Evolutionary conservation across 2,329 filamentous ascomycete genomes (phyloP).

Genomic region (Zymoseptoria brevis): DNA sequence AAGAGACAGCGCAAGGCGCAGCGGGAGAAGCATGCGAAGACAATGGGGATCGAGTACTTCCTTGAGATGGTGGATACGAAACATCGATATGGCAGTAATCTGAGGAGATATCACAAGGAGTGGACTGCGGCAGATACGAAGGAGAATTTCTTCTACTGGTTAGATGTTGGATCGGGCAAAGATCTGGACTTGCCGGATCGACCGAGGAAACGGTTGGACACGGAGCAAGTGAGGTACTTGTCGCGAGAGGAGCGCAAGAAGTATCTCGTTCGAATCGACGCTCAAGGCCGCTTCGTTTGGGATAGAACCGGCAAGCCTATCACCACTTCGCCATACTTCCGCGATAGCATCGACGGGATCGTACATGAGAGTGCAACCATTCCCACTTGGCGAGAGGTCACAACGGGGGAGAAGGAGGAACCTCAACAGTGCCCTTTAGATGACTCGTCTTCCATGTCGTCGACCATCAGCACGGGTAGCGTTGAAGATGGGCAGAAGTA

Average conservation of each 20-base stretch:
- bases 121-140: conserved; percentile 72
- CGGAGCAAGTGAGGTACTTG: conserved; percentile 75
- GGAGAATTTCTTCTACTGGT: conserved; percentile 92
- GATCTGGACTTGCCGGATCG: conserved; percentile 62
- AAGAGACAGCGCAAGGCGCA: conserved; percentile 41
- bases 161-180: conserved; percentile 72
- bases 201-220: conserved; percentile 64
- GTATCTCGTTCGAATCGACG: conserved; percentile 71
- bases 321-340: conserved; percentile 66
- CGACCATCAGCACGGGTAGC: conserved; percentile 42
- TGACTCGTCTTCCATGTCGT: conserved; percentile 25
- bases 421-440: conserved; percentile 7
- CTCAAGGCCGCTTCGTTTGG: conserved; percentile 71
- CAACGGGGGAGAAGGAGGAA: conserved; percentile 25
- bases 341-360: conserved; percentile 65
- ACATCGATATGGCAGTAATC: conserved; percentile 78
- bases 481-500: conserved; percentile 58
- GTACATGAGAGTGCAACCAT: conserved; percentile 38
- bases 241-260: conserved; percentile 71
- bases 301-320: conserved; percentile 73
- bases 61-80: conserved; percentile 65
- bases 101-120: conserved; percentile 71
- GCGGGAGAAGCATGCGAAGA: conserved; percentile 60
- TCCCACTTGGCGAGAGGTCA: conserved; percentile 35
- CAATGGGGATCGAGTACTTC: conserved; percentile 82